Conservation (phyloP, 2,329 filamentous ascomycete species). For the Trichoderma simmonsii region DNA sequence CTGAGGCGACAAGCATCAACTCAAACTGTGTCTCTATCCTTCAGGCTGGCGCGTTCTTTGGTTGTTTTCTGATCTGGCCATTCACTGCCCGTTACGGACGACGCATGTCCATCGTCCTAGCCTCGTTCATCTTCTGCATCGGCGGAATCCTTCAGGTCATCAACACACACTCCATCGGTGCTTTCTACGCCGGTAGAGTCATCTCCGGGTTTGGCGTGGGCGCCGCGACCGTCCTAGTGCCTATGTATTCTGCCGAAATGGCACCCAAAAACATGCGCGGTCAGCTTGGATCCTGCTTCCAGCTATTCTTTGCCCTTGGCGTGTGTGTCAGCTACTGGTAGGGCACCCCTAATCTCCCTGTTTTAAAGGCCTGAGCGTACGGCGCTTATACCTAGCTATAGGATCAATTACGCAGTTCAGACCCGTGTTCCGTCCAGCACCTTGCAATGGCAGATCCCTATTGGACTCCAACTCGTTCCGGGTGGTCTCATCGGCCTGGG, state of each 20-base stretch:
- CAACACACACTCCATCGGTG: slow-evolving; percentile 31
- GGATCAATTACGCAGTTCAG: not conserved
- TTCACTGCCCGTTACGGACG: slow-evolving; percentile 48
- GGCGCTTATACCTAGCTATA: not conserved
- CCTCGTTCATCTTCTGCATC: slow-evolving; percentile 40
- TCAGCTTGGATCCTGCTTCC: slow-evolving; percentile 19
- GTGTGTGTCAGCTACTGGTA: not conserved
- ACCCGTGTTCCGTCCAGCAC: not conserved
- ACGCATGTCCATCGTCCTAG: slow-evolving; percentile 44
- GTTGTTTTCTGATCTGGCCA: slow-evolving; percentile 41
- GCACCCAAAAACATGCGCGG: slow-evolving; percentile 50
- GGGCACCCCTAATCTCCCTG: not conserved
- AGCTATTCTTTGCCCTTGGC: not conserved
- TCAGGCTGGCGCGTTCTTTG: slow-evolving; percentile 42
- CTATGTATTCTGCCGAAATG: slow-evolving; percentile 42
- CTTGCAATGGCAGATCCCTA: slow-evolving; percentile 50
- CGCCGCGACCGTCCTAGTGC: slow-evolving; percentile 46
- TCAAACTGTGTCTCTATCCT: slow-evolving; percentile 38
- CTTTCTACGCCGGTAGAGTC: slow-evolving; percentile 48
- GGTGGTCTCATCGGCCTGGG: slow-evolving; percentile 51
- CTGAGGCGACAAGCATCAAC: not conserved
- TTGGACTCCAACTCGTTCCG: slow-evolving; percentile 55
- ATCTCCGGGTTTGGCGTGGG: slow-evolving; percentile 52
- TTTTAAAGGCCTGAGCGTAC: not conserved
- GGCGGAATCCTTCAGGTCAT: slow-evolving; percentile 37